Conservation (phyloP, 1,139 yeast genomes). For the Candida smagusa region DNA sequence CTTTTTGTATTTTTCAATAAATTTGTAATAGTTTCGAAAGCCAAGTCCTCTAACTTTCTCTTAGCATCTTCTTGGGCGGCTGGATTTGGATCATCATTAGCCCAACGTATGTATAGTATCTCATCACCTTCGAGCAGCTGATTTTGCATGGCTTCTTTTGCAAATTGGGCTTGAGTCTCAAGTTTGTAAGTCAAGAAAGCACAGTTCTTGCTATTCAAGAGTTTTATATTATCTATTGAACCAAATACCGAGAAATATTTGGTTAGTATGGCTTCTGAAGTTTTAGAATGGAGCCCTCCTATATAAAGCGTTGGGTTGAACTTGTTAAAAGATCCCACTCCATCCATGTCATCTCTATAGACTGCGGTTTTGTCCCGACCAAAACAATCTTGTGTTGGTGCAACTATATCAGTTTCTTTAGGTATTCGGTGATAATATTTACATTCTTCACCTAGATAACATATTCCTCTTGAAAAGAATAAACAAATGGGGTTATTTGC, state of each 20-base stretch:
- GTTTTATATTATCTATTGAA: constrained; percentile 63
- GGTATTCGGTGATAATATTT: constrained; percentile 80
- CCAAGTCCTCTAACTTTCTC: constrained; percentile 33
- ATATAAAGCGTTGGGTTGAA: constrained; percentile 74
- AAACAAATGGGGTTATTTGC: constrained; percentile 57
- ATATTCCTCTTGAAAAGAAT: constrained; percentile 86
- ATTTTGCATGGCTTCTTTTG: constrained; percentile 87
- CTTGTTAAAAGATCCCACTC: constrained; percentile 79
- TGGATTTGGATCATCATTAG: constrained; percentile 84
- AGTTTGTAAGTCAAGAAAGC: constrained; percentile 73
- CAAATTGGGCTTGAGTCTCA: constrained; percentile 84
- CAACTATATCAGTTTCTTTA: constrained; percentile 37
- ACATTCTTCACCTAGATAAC: constrained; percentile 75
- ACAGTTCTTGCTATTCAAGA: constrained; percentile 60
- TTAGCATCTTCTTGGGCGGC: constrained; percentile 53
- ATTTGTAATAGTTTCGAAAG: constrained; percentile 31
- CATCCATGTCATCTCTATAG: constrained; percentile 91
- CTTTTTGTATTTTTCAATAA: constrained; percentile 19
- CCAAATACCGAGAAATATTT: constrained; percentile 75
- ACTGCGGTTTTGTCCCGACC: constrained; percentile 85
- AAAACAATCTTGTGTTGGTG: constrained; percentile 81
- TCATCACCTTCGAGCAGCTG: constrained; percentile 69
- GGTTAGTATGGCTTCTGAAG: constrained; percentile 29
- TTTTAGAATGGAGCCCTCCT: constrained; percentile 54
- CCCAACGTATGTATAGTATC: constrained; percentile 78